These are phyloP conservation scores for Hibiscus syriacus DNA, from an alignment of 345 rosid genomes.

Conservation along the genomic window DNA sequence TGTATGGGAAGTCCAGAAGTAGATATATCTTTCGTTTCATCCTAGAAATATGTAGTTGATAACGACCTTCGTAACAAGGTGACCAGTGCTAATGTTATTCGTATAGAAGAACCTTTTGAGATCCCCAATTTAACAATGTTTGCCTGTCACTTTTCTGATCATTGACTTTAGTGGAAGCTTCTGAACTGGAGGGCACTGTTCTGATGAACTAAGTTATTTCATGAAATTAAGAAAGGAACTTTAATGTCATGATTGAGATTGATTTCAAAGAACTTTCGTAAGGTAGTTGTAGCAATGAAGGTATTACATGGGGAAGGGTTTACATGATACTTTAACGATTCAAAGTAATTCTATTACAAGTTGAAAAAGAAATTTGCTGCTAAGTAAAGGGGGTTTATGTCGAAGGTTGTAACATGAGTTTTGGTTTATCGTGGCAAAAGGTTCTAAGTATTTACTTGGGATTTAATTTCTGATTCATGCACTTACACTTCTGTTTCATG, in stretches of 20 bases:
- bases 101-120: not conserved
- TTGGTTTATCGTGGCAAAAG: not conserved
- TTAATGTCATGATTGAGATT: not conserved
- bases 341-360: not conserved
- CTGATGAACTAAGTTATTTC: not conserved
- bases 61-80: not conserved
- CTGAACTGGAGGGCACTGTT: not conserved
- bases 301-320: not conserved
- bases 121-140: not conserved
- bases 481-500: not conserved
- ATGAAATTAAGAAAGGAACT: not conserved
- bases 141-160: not conserved
- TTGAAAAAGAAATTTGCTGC: not conserved
- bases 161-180: not conserved
- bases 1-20: not conserved
- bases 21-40: not conserved
- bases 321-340: not conserved
- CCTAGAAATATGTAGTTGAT: not conserved
- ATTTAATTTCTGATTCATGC: not conserved
- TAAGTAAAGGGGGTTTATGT: not conserved
- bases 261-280: not conserved
- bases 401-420: not conserved
- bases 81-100: not conserved
- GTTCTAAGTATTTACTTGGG: not conserved
- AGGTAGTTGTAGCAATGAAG: not conserved